Base-by-base conservation (phyloP, 371 early-diverging fungal genomes). In the Saksenaea vasiformis region DNA sequence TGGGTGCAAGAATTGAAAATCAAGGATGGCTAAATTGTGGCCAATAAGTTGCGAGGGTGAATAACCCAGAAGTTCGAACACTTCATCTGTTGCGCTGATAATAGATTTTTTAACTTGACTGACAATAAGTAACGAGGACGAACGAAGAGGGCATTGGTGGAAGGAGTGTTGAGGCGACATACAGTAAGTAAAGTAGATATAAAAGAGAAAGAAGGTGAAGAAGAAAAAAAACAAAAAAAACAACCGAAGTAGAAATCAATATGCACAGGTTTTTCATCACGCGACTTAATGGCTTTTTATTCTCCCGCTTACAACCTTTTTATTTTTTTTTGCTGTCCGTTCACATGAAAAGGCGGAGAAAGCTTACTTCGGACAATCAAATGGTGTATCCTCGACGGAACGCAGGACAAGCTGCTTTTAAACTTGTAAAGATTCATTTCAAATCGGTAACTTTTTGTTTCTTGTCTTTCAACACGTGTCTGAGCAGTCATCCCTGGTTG, bases 31-130 rank as follows among this genome's bases (percentile, higher is more conserved):
- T 9, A 47, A 22, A 22, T 47, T 47, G 24, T 47, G 51, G 22
- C 51, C 51, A 15, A 72, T 65, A 7, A 74, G 39, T 5, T 71
- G 67, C 24, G 53, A 28, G 15, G 75, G 68, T 37, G 59, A 60
- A 38, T 75, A 73, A 15, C 75, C 75, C 13, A 75, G 58, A 11
- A 69, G 57, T 36, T 69, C 58, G 54, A 78, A 73, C 26, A 78
- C 67, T 43, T 78, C 71, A 36, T 78, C 78, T 1, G 78, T 74
- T 1, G 73, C 78, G 28, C 75, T 73, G n/a, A 78, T 66, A 41
- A 78, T 78, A 7, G 67, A 63, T 27, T 67, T 68, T n/a, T 69
- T 68, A 17, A 55, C 56, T n/a, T 68, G 72, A 28, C 67, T 56
- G 15, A 73, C 56, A 27, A 78, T 71, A 35, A 74, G 56, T 24